These are phyloP conservation scores for Elaeis oleifera DNA, from an alignment of 202 grass and related monocot genomes.

Conservation along the genomic window DNA sequence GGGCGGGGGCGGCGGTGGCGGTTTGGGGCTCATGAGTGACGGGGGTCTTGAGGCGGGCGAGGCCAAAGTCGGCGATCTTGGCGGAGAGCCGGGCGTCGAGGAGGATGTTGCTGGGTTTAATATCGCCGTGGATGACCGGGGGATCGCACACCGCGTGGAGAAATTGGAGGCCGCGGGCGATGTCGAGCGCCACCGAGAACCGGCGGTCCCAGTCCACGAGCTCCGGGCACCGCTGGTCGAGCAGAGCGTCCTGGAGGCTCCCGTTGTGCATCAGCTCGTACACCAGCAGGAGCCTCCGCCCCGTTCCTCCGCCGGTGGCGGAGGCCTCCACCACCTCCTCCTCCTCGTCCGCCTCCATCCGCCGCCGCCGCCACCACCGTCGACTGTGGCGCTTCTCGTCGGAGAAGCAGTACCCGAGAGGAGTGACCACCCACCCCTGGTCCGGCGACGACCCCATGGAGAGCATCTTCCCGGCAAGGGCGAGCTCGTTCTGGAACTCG, in stretches of 20 bases:
- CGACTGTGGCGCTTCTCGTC: conserved; percentile 23
- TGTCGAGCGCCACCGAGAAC: conserved; percentile 59
- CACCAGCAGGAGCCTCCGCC: conserved; percentile 61
- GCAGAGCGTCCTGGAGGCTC: conserved; percentile 87
- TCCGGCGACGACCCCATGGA: conserved; percentile 31
- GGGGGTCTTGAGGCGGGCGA: conserved; percentile 48
- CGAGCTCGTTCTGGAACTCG: conserved; percentile 96
- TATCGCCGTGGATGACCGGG: conserved; percentile 80
- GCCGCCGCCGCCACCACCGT: background rate
- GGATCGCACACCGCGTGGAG: conserved; percentile 72
- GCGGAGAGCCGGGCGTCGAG: conserved; percentile 66
- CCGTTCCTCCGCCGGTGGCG: conserved; percentile 16
- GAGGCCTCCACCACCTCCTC: conserved; percentile 1
- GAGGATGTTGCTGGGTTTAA: conserved; percentile 95
- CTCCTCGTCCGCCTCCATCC: background rate
- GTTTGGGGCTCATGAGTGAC: conserved; percentile 2
- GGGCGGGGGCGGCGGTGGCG: background rate
- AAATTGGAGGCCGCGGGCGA: conserved; percentile 71
- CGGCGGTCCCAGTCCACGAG: conserved; percentile 61
- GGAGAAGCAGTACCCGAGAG: conserved; percentile 28
- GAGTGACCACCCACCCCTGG: conserved; percentile 33
- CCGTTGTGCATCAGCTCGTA: conserved; percentile 98
- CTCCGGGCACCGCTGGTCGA: conserved; percentile 57
- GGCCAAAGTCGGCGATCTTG: conserved; percentile 83
- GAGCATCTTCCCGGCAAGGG: conserved; percentile 59